phyloP scores from a whole-genome alignment of 192 early-diverging fungal genomes.

The Pilaira anomala region DNA sequence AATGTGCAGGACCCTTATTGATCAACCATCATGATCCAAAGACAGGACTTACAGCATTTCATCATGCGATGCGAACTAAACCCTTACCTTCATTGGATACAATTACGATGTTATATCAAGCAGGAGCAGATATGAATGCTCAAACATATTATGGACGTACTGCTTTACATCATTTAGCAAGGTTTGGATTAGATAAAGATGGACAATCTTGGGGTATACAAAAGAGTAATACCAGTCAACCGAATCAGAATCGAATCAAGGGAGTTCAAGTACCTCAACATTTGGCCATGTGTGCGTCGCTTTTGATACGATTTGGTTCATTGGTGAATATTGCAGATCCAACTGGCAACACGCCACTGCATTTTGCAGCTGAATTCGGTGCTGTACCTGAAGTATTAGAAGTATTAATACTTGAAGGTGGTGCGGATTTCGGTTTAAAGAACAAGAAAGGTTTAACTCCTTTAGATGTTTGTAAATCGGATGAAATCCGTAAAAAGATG shows the following conservation, averaged over 20 bases:
- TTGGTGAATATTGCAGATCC: constrained; percentile 44
- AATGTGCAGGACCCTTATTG: constrained; percentile 11
- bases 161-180: constrained; percentile 48
- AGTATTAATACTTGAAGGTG: constrained; percentile 42
- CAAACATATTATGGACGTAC: constrained; percentile 52
- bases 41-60: constrained; percentile 58
- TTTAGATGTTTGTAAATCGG: constrained; percentile 45
- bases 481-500: constrained; percentile 30
- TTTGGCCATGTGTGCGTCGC: constrained; percentile 43
- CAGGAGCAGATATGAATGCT: constrained; percentile 53
- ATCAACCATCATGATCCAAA: constrained; percentile 51
- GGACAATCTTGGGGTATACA: constrained; percentile 32
- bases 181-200: constrained; percentile 43
- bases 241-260: not conserved
- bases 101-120: constrained; percentile 47
- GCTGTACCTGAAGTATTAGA: constrained; percentile 45
- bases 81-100: constrained; percentile 55
- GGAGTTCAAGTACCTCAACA: constrained; percentile 17
- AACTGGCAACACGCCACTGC: constrained; percentile 48
- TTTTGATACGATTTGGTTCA: constrained; percentile 47
- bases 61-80: constrained; percentile 54
- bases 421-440: constrained; percentile 40
- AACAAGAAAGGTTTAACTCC: constrained; percentile 47
- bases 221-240: constrained; percentile 11
- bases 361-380: constrained; percentile 53